A percentile compares a stretch with the other conserved stretches of the same genome.
Conservation (phyloP, 106 monocot genomes). For the Chionographis japonica region DNA sequence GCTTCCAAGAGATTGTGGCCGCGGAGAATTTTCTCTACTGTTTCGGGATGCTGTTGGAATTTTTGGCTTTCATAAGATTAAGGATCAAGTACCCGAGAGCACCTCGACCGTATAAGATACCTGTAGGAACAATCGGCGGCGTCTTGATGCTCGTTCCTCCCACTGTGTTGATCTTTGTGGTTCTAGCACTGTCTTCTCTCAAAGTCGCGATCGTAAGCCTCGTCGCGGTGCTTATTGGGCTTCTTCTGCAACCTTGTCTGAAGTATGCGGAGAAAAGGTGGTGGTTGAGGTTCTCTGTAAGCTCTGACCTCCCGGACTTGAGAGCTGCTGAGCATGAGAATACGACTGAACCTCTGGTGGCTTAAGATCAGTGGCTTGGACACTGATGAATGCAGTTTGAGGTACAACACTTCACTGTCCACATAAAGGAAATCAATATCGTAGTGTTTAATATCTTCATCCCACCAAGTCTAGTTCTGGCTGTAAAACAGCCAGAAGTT, state of each 20-base stretch:
- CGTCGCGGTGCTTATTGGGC: conserved; percentile 21
- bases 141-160: conserved; percentile 33
- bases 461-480: no score
- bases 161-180: conserved; percentile 19
- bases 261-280: conserved; percentile 29
- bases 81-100: conserved; percentile 26
- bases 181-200: conserved; percentile 28
- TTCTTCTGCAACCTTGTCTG: conserved; percentile 31
- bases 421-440: no score
- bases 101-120: conserved; percentile 25
- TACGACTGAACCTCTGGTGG: no score
- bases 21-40: conserved; percentile 48
- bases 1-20: conserved; percentile 52
- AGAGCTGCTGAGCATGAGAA: conserved; percentile 6
- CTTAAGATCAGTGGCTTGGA: no score
- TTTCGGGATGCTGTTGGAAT: conserved; percentile 39
- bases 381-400: no score
- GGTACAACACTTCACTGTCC: no score
- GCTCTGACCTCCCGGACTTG: conserved; percentile 27
- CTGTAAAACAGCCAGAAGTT: no score
- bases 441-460: no score
- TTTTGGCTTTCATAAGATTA: conserved; percentile 29
- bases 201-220: conserved; percentile 28
- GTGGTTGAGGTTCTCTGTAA: conserved; percentile 35
- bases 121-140: conserved; percentile 25